phyloP scores from a whole-genome alignment of 1,284 basidiomycete genomes.

The Sanghuangporus baumii region DNA sequence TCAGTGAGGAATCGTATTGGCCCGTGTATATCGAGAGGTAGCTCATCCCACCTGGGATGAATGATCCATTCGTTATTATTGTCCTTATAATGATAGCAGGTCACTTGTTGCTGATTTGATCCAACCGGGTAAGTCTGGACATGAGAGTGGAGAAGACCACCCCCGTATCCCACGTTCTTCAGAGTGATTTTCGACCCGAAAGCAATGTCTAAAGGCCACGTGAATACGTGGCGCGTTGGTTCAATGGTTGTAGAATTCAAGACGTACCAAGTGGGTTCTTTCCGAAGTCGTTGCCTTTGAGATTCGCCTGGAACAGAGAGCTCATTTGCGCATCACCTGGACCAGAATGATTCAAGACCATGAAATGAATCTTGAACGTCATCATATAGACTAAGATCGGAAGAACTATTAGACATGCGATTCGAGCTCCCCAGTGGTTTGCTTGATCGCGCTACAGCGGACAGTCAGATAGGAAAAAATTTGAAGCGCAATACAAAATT shows the following conservation, averaged over 20 bases:
- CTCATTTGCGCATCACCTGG: conserved; percentile 99
- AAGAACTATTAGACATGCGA: conserved; percentile 82
- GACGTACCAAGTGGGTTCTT: conserved; percentile 72
- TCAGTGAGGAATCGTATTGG: conserved; percentile 71
- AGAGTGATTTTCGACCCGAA: conserved; percentile 89
- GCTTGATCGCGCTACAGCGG: conserved; percentile 66
- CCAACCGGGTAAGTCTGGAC: conserved; percentile 91
- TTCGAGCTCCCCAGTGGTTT: conserved; percentile 88
- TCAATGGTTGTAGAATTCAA: conserved; percentile 6
- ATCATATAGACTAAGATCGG: conserved; percentile 91
- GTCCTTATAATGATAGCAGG: conserved; percentile 99
- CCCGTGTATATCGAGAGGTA: conserved; percentile 55
- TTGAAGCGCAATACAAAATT: conserved; percentile 24
- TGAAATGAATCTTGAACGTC: conserved; percentile 94
- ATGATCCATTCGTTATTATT: conserved; percentile 93
- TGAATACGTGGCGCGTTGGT: background rate
- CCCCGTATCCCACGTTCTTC: conserved; percentile 98
- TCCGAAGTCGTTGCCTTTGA: conserved; percentile 90
- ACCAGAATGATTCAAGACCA: conserved; percentile 90
- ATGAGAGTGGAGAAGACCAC: conserved; percentile 94
- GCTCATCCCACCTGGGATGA: conserved; percentile 77
- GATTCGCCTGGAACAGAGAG: conserved; percentile 96
- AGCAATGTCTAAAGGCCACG: conserved; percentile 62
- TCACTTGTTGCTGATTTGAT: conserved; percentile 95
- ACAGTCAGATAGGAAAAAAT: conserved; percentile 13